Conservation (phyloP, 805 yeast genomes). For the Saccharomycopsis sp. region DNA sequence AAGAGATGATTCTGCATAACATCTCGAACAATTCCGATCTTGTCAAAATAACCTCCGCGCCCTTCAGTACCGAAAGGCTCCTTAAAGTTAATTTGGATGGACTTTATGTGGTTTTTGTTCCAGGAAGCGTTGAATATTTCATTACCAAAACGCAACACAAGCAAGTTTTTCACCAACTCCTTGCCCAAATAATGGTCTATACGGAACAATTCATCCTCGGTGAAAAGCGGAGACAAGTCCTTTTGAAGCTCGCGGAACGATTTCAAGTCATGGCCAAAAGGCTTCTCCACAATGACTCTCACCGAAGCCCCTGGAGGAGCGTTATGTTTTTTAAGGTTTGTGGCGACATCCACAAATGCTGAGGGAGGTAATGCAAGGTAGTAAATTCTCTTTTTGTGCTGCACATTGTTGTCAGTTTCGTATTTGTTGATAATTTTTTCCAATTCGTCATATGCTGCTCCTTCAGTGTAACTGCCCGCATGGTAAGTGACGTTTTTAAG, state of each 20-base stretch:
- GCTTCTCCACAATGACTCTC: conserved; percentile 90
- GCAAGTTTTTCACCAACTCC: conserved; percentile 93
- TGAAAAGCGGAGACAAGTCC: conserved; percentile 75
- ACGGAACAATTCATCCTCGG: conserved; percentile 88
- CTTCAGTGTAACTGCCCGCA: conserved; percentile 72
- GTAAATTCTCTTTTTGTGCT: conserved; percentile 69
- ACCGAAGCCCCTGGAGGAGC: conserved; percentile 66
- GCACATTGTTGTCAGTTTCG: conserved; percentile 43
- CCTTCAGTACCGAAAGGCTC: conserved; percentile 99
- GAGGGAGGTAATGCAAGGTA: conserved; percentile 95
- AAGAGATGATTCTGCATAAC: conserved; percentile 97
- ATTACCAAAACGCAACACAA: conserved; percentile 87
- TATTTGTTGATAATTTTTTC: conserved; percentile 48
- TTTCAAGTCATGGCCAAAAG: conserved; percentile 88
- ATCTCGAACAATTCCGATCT: conserved; percentile 92
- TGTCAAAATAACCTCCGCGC: conserved; percentile 96
- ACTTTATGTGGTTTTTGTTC: conserved; percentile 72
- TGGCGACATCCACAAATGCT: conserved; percentile 75
- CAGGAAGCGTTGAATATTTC: conserved; percentile 82
- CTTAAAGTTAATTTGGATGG: conserved; percentile 86
- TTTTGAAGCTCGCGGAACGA: conserved; percentile 72
- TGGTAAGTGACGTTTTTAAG: conserved; percentile 60
- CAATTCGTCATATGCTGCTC: conserved; percentile 64
- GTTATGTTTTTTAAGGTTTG: conserved; percentile 58
- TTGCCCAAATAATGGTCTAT: conserved; percentile 97